Base-by-base conservation (phyloP, 805 yeast genomes). In the Hanseniaspora thailandica region DNA sequence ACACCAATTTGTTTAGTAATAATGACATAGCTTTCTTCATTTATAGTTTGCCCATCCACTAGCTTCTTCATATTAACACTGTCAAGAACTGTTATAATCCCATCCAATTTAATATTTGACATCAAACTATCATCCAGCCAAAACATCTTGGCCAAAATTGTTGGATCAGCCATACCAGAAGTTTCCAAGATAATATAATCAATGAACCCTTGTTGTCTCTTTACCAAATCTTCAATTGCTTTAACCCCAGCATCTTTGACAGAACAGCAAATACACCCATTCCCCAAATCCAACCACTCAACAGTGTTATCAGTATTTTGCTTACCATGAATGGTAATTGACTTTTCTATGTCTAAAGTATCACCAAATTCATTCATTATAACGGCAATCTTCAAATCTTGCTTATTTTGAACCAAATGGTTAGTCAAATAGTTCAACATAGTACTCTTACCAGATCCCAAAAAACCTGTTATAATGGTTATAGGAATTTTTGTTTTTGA, bases 161-260 rank as follows among this genome's bases (percentile, higher is more conserved):
- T 97, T 0, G 98, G 98, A 63, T 93, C 97, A 0, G 98, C 98
- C 15, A 93, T 75, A 0, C 98, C 98, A 0, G 96, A 87, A 0
- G 98, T 93, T 63, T 93, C 98, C 51, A 93, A 70, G 23, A 93
- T 65, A n/a, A 93, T 88, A 63, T 90, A 84, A 66, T 93, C 98
- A 49, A 90, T 88, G 49, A 76, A 75, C 31, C 78, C 82, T 6
- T 81, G 82, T 31, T 82, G 76, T 50, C 81, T 76, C 30, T 80
- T 82, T 56, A 90, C 81, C 59, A 93, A 75, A 55, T 86, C 78
- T 65, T 93, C 98, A 52, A 93, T 88, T 0, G 98, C 98, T 40
- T 84, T 75, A 1, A 93, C 97, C 4, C 98, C 98, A 54, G 82
- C 84, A 65, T 89, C 97, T 63, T 87, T 88, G 33, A 94, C 95